Evolutionary conservation across 768 basidiomycete genomes (phyloP), one percentile per base, ranked within the genome.

Genomic region (Kwoniella europaea): DNA sequence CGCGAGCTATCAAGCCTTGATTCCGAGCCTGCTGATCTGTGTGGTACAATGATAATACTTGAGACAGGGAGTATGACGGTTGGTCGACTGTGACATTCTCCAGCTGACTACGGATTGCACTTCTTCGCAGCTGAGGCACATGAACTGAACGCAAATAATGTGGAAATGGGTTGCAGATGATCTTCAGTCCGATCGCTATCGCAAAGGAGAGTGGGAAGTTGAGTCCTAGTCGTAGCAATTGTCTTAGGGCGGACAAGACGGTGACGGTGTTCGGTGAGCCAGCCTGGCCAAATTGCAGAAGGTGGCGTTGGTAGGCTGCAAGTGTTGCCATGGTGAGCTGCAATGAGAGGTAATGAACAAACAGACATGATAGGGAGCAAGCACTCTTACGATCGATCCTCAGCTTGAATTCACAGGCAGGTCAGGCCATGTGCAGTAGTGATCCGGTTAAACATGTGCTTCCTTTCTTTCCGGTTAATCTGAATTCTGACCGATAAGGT

Each of bases 201-300:
- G 65, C 35, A 27, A 65, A n/a, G 15, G 65, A 24, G 55, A 65
- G 20, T 13, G 65, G 55, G 42, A 65, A 57, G 41, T 65, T 65
- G 35, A 65, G 55, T 9, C 65, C 65, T 7, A 65, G 55, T 22
- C 27, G 10, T 9, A 65, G 65, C 16, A 29, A 42, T n/a, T 55
- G 27, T 22, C 65, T 35, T 42, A 65, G 22, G 12, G 65, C 65
- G 22, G 54, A 57, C 13, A 57, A 20, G n/a, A 65, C 35, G 35
- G 65, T 56, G 6, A 65, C 42, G 20, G 55, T 43, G 10, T 54
- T 53, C 18, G 65, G 16, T 20, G 65, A 35, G 18, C 29, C 20
- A 12, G 53, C 9, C n/a, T 57, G 53, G n/a, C 29, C 65, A 24
- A 65, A 65, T 16, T 65, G 65, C 20, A 65, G 44, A 5, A 65